Evolutionary conservation across 75 land plant species (phyloP).

Genomic region (Sequoia sempervirens): DNA sequence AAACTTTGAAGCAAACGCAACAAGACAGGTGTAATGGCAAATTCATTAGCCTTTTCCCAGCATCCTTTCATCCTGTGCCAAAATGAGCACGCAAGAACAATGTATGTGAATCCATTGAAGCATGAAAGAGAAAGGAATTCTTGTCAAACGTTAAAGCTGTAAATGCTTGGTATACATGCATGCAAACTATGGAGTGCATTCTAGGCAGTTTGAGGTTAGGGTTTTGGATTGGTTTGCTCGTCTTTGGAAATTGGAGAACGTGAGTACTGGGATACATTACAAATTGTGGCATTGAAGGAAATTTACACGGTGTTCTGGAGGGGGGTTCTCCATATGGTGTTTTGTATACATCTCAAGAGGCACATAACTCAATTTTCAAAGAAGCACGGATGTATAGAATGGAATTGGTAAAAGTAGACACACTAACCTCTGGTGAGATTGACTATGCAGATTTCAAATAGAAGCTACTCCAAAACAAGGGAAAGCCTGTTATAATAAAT

Average conservation of each 20-base stretch:
- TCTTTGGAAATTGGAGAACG: slow-evolving; percentile 94
- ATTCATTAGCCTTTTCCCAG: no score
- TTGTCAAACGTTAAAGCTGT: slow-evolving; percentile 18
- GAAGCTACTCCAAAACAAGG: slow-evolving; percentile 60
- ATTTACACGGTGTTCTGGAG: slow-evolving; percentile 98
- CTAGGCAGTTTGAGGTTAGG: slow-evolving; percentile 97
- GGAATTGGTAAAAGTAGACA: slow-evolving; percentile 83
- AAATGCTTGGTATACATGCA: slow-evolving; percentile 28
- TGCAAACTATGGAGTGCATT: slow-evolving; percentile 91
- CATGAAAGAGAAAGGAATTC: no score
- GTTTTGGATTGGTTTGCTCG: slow-evolving; percentile 99
- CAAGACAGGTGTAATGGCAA: no score
- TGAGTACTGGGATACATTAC: slow-evolving; percentile 99
- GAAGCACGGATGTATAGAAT: slow-evolving; percentile 96
- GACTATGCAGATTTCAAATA: slow-evolving; percentile 73
- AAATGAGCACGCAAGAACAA: no score
- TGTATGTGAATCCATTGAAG: no score
- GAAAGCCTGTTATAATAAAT: slow-evolving; percentile 89
- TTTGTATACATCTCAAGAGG: slow-evolving; percentile 85
- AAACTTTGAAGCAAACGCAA: no score
- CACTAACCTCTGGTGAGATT: slow-evolving; percentile 84
- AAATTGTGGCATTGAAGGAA: slow-evolving; percentile 98
- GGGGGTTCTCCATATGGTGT: slow-evolving; percentile 94
- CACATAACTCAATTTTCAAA: slow-evolving; percentile 94
- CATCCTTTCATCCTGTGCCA: no score